These are phyloP conservation scores for Ascochyta clinopodiicola DNA, from an alignment of 2,329 filamentous ascomycete genomes.

Conservation along the genomic window DNA sequence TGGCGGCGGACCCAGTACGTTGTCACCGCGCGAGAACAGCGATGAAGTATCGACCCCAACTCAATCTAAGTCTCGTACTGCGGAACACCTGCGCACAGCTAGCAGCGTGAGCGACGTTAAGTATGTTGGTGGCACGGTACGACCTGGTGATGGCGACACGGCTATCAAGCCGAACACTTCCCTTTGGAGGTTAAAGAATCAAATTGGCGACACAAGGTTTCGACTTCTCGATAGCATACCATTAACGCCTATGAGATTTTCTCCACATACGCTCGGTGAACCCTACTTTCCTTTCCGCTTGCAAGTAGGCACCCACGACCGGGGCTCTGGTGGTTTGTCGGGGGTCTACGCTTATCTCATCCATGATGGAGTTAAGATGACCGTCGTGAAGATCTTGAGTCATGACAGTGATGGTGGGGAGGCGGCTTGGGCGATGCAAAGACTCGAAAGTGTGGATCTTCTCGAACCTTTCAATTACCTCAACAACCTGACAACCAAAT, in stretches of 20 bases:
- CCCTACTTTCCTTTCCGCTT: slow-evolving; percentile 7
- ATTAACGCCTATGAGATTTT: background rate
- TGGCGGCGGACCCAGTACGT: too few species aligned
- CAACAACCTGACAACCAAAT: slow-evolving; percentile 3
- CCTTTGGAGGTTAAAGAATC: background rate
- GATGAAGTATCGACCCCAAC: background rate
- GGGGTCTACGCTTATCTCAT: background rate
- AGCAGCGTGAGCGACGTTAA: background rate
- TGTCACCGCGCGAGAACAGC: background rate
- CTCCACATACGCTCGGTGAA: background rate
- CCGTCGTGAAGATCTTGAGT: background rate
- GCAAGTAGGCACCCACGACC: background rate
- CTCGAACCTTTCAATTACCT: slow-evolving; percentile 4
- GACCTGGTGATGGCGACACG: background rate
- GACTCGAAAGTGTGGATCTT: background rate
- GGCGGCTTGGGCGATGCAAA: background rate
- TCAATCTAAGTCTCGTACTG: background rate
- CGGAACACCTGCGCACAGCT: background rate
- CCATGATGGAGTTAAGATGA: background rate
- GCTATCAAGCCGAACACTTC: slow-evolving; percentile 2
- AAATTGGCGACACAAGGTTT: slow-evolving; percentile 1
- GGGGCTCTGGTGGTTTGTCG: background rate
- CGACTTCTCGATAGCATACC: background rate
- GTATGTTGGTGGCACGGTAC: background rate
- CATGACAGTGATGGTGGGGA: background rate